Percentiles rank a stretch among this genome's conserved stretches.
Evolutionary conservation across 192 early-diverging fungal species (phyloP).

Genomic region (Dispira parvispora): DNA sequence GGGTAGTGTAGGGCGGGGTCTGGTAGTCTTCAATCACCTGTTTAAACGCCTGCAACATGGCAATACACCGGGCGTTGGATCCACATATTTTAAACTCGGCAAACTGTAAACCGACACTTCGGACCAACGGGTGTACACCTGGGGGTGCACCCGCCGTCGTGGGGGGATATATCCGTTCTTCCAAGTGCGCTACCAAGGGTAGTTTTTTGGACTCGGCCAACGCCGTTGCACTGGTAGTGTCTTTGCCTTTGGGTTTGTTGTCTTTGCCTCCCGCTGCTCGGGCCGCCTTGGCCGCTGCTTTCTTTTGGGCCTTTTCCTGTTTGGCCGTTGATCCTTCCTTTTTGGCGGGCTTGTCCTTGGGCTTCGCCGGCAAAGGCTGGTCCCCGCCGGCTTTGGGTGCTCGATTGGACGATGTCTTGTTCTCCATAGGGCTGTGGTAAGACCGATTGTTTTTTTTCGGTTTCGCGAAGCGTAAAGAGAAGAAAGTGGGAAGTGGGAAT

Average conservation of each 20-base stretch:
- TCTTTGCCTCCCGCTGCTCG: not conserved
- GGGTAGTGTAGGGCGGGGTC: slow-evolving; percentile 61
- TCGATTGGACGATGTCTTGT: no score
- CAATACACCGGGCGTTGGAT: slow-evolving; percentile 77
- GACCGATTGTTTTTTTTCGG: no score
- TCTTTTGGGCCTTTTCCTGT: not conserved
- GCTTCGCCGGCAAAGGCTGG: not conserved
- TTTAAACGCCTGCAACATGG: slow-evolving; percentile 73
- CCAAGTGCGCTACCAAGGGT: slow-evolving; percentile 62
- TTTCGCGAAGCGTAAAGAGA: no score
- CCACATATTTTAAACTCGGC: slow-evolving; percentile 72
- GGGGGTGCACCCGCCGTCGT: slow-evolving; percentile 23
- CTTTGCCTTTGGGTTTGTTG: not conserved
- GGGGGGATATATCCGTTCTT: slow-evolving; percentile 30
- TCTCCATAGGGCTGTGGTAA: no score
- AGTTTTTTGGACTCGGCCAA: not conserved
- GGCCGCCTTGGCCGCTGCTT: not conserved
- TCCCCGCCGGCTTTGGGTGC: no score
- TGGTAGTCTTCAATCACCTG: slow-evolving; percentile 84
- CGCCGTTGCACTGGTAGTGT: not conserved
- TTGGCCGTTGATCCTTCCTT: not conserved
- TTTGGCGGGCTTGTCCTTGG: slow-evolving; percentile 1
- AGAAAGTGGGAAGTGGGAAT: no score
- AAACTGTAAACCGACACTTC: slow-evolving; percentile 75
- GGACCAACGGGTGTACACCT: slow-evolving; percentile 74